Evolutionary conservation across 257 asterid genomes (phyloP).

Genomic region (Cordia subcordata): DNA sequence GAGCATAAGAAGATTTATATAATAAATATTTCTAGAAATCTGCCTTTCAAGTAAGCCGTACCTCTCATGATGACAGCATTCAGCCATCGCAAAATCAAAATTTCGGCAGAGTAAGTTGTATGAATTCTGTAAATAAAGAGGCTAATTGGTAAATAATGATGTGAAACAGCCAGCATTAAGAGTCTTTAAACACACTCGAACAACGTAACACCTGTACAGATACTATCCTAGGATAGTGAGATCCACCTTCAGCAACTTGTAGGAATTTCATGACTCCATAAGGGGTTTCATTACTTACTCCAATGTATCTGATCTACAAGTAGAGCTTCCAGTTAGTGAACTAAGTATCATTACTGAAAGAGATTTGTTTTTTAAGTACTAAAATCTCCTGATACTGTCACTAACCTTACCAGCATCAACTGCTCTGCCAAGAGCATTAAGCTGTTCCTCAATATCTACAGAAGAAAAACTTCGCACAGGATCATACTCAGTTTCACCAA

Average conservation of each 20-base stretch:
- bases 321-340: slow-evolving; percentile 11
- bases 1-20: too few relatives aligned
- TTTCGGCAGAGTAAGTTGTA: slow-evolving; percentile 81
- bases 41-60: slow-evolving; percentile 10
- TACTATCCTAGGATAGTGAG: slow-evolving; percentile 49
- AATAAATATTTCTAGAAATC: too few relatives aligned
- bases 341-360: slow-evolving; percentile 7
- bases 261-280: slow-evolving; percentile 89
- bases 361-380: slow-evolving; percentile 2
- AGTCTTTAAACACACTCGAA: slow-evolving; percentile 19
- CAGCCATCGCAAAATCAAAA: slow-evolving; percentile 86
- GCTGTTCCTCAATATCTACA: slow-evolving; percentile 73
- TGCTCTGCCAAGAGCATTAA: slow-evolving; percentile 67
- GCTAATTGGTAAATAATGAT: slow-evolving; percentile 4
- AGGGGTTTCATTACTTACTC: slow-evolving; percentile 91
- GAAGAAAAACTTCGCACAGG: slow-evolving; percentile 40
- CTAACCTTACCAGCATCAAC: slow-evolving; percentile 82
- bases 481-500: slow-evolving; percentile 83
- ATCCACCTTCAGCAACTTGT: slow-evolving; percentile 42
- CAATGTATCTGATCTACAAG: slow-evolving; percentile 76
- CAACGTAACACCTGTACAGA: slow-evolving; percentile 73
- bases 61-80: slow-evolving; percentile 97
- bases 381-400: slow-evolving; percentile 16
- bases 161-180: background rate
- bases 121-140: slow-evolving; percentile 51